Evolutionary conservation across 192 early-diverging fungal genomes (phyloP), one percentile per base, ranked within the genome.

Genomic region (Coemansia sp.): DNA sequence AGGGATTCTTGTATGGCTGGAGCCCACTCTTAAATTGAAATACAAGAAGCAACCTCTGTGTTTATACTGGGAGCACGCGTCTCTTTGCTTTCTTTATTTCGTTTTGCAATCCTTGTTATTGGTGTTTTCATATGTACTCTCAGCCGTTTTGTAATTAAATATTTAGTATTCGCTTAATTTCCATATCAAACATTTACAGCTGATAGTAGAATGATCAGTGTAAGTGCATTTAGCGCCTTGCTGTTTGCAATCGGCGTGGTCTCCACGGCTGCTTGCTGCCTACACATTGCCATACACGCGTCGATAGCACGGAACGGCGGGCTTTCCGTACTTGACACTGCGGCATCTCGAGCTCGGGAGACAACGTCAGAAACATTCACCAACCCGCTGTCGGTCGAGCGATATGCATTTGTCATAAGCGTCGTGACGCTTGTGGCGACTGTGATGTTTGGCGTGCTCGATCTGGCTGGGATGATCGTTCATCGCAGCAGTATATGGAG

Each of bases 401-500:
- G 56, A 26, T 48, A 70, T 33, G 23, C 69, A 3, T 35, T 80
- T 33, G 42, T 39, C 9, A 51, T 67, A 3, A 62, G 68, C 18
- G 34, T 45, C 12, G 4, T 66, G 26, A 67, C 77, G 10, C 26
- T 80, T 13, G 3, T 63, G 21, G 45, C 46, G 8, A 43, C 64
- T 0, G 16, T 37, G 2, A 26, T 59, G 16, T 80, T 80, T 43
- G 59, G 57, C 7, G 55, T 74, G 13, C 77, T 80, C 18, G 77
- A 80, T 46, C 35, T 80, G 12, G 72, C 57, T 0, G 77, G 77
- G 15, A 71, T 68, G 68, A 70, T 74, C 9, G 72, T 74, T 1
- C 52, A 74, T 64, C 68, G 77, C 48, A 74, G 77, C 26, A 64
- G 72, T 18, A 71, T 74, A 72, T 80, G 77, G 77, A 29, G 48